A percentile compares a stretch with the other conserved stretches of the same genome.
Conservation (phyloP, 176 grass and related monocot species). For the Bolboschoenus planiculmis region DNA sequence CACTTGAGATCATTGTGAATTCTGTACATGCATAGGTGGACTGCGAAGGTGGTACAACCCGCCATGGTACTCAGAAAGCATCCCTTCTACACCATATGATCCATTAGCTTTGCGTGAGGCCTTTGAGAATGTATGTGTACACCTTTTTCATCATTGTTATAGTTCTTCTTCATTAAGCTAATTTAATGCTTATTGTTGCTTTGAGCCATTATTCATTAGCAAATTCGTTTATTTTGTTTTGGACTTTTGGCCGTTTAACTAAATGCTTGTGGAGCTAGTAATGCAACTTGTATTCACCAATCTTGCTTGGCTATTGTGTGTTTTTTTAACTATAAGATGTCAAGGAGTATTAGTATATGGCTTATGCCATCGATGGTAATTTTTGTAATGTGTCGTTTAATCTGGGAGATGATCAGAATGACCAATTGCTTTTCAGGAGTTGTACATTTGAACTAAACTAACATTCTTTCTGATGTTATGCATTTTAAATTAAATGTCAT, state of each 20-base stretch:
- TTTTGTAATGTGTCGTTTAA: not conserved
- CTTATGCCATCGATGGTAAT: not conserved
- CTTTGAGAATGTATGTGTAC: constrained; percentile 69
- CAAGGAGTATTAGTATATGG: not conserved
- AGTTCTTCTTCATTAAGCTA: constrained; percentile 17
- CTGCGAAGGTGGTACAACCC: constrained; percentile 93
- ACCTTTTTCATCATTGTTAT: constrained; percentile 16
- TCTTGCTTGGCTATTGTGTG: not conserved
- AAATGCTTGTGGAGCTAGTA: not conserved
- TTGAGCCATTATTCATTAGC: not conserved
- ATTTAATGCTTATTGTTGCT: not conserved
- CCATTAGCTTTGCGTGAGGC: constrained; percentile 51
- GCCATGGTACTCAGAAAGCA: constrained; percentile 75
- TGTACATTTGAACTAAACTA: not conserved
- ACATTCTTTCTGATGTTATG: not conserved
- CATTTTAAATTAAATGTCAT: not conserved
- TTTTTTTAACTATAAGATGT: not conserved
- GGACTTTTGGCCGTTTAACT: not conserved
- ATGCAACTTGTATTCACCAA: not conserved
- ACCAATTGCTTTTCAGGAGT: not conserved
- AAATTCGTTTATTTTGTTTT: constrained; percentile 6
- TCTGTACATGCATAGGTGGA: constrained; percentile 36
- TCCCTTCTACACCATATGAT: constrained; percentile 82
- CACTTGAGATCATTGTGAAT: constrained; percentile 2
- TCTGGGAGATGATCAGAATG: not conserved